Conservation (phyloP, 1,139 yeast species). For the Protomyces pachydermus region DNA sequence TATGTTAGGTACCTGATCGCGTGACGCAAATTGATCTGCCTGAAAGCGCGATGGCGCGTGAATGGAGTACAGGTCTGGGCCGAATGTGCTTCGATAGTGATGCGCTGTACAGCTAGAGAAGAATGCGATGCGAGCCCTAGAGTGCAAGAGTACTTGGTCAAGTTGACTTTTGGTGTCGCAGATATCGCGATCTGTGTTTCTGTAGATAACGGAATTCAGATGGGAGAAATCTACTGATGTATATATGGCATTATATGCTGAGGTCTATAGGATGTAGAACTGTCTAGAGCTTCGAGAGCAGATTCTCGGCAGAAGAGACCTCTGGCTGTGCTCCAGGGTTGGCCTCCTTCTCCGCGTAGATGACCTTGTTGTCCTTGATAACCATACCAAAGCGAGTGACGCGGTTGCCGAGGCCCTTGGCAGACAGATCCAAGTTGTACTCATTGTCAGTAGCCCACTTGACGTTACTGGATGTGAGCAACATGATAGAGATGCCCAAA, state of each 20-base stretch:
- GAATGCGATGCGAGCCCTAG: no score
- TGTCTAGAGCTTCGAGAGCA: conserved; percentile 10
- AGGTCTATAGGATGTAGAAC: not conserved
- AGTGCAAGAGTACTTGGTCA: no score
- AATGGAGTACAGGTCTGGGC: no score
- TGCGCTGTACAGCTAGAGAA: no score
- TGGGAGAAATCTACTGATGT: not conserved
- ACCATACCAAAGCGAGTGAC: conserved; percentile 68
- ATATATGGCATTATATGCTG: not conserved
- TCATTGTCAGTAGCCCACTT: conserved; percentile 48
- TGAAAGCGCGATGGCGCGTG: no score
- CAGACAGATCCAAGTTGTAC: conserved; percentile 52
- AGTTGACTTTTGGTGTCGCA: no score
- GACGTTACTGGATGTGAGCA: conserved; percentile 51
- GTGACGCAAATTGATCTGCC: not conserved
- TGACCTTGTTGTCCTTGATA: conserved; percentile 59
- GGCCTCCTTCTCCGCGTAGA: conserved; percentile 62
- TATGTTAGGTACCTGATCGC: not conserved
- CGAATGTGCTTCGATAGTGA: no score
- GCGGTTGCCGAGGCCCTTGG: conserved; percentile 59
- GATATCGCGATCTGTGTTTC: no score
- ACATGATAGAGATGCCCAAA: not conserved
- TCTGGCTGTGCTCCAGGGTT: conserved; percentile 43
- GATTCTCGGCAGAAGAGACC: conserved; percentile 14
- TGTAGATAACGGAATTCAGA: not conserved